phyloP scores from a whole-genome alignment of 129 eudicot species.

The Pittosporum tobira region DNA sequence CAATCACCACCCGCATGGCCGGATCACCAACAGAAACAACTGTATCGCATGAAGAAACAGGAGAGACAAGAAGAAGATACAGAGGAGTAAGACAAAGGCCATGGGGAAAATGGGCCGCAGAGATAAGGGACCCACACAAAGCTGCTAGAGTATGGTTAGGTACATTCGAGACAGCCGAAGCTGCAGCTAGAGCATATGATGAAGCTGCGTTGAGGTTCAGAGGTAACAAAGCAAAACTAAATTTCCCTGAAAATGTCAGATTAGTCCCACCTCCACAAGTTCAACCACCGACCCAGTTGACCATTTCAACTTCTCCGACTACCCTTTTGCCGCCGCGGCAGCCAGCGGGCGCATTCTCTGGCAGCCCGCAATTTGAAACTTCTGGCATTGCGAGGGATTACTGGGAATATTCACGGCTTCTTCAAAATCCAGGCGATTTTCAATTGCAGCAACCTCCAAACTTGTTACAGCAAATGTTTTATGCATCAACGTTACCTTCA shows the following conservation, averaged over 20 bases:
- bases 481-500: conserved; percentile 10
- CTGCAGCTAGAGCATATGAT: conserved; percentile 13
- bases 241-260: conserved; percentile 20
- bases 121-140: conserved; percentile 10
- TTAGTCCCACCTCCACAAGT: not conserved
- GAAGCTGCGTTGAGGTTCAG: conserved; percentile 14
- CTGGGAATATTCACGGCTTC: conserved; percentile 19
- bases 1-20: not conserved
- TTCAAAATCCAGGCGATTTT: conserved; percentile 16
- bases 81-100: conserved; percentile 18
- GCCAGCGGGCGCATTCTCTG: not conserved
- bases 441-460: conserved; percentile 1
- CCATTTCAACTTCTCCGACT: conserved; percentile 1
- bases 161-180: conserved; percentile 15
- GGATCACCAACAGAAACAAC: not conserved
- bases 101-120: conserved; percentile 13
- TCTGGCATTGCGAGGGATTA: conserved; percentile 12
- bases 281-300: not conserved
- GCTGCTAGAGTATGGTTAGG: conserved; percentile 13
- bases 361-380: not conserved
- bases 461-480: conserved; percentile 14
- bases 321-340: not conserved
- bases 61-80: conserved; percentile 12
- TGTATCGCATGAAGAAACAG: not conserved
- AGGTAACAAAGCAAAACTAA: conserved; percentile 9